A percentile compares a stretch with the other conserved stretches of the same genome.
Evolutionary conservation across 495 filamentous ascomycete species (phyloP).

Genomic region (Penicillium tannophilum): DNA sequence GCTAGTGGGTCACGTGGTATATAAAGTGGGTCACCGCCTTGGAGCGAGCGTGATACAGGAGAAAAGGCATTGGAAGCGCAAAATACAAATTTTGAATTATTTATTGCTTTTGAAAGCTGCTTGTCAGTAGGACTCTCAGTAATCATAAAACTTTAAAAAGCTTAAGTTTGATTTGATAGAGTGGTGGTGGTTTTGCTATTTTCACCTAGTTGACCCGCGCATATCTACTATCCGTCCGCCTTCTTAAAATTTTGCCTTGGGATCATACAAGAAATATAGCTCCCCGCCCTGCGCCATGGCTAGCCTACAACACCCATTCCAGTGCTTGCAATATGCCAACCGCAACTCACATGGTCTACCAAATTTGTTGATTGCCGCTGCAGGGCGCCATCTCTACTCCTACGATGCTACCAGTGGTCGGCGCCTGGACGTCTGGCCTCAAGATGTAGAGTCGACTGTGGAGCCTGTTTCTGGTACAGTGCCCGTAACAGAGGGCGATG

Average conservation of each 20-base stretch:
- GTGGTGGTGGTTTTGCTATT: neutral
- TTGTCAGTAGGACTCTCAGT: neutral
- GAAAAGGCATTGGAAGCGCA: slow-evolving; percentile 6
- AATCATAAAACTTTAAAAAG: neutral
- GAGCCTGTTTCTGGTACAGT: slow-evolving; percentile 22
- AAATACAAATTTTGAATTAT: neutral
- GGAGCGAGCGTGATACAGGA: slow-evolving; percentile 12
- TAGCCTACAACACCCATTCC: slow-evolving; percentile 53
- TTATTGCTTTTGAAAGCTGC: neutral
- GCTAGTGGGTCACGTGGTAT: slow-evolving; percentile 45
- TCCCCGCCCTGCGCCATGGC: slow-evolving; percentile 29
- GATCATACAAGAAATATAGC: slow-evolving; percentile 15
- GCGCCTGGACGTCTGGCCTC: slow-evolving; percentile 54
- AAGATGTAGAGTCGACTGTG: slow-evolving; percentile 32
- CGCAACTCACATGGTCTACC: slow-evolving; percentile 24
- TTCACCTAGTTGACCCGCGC: neutral
- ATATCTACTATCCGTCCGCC: slow-evolving; percentile 4
- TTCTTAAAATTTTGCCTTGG: slow-evolving; percentile 18
- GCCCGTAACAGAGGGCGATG: slow-evolving; percentile 33
- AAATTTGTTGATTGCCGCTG: slow-evolving; percentile 56
- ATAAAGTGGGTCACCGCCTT: neutral
- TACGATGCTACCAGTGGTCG: slow-evolving; percentile 46
- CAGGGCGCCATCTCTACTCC: slow-evolving; percentile 56
- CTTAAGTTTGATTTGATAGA: neutral
- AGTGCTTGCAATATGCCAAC: slow-evolving; percentile 52